Conservation (phyloP, 176 grass and related monocot genomes). For the Oryza longistaminata region DNA sequence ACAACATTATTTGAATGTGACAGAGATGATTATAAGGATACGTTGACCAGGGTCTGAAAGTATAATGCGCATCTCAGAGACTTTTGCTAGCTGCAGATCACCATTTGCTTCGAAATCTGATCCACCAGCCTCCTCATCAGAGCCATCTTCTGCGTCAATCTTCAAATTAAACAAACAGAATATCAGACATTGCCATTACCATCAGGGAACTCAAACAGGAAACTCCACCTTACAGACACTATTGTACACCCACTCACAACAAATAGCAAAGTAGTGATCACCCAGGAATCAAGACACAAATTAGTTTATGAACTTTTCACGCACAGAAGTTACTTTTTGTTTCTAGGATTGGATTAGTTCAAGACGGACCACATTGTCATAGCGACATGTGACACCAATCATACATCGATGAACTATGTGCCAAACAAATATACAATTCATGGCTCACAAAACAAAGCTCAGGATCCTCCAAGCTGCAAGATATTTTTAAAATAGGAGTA, state of each 20-base stretch:
- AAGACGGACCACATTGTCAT: constrained; percentile 12
- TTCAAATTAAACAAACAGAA: constrained; percentile 37
- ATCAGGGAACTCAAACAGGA: not conserved
- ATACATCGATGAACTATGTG: not conserved
- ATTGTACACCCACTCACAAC: not conserved
- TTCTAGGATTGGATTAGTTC: not conserved
- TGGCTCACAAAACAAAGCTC: not conserved
- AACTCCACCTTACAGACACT: not conserved
- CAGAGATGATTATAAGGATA: constrained; percentile 52
- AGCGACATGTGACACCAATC: not conserved
- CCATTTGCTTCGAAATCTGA: constrained; percentile 50
- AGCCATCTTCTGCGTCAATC: constrained; percentile 64
- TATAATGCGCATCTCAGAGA: constrained; percentile 82
- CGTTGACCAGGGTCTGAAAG: constrained; percentile 68
- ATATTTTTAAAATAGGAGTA: not conserved
- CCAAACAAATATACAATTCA: not conserved
- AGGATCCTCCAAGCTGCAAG: not conserved
- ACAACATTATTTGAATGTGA: not conserved
- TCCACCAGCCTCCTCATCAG: constrained; percentile 36
- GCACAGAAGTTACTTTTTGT: constrained; percentile 5
- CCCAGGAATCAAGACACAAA: not conserved
- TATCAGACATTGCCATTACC: constrained; percentile 16
- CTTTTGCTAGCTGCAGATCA: constrained; percentile 57
- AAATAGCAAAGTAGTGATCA: not conserved
- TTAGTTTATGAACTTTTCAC: not conserved